phyloP scores from a whole-genome alignment of 2,329 filamentous ascomycete species.

The Nigrospora oryzae region DNA sequence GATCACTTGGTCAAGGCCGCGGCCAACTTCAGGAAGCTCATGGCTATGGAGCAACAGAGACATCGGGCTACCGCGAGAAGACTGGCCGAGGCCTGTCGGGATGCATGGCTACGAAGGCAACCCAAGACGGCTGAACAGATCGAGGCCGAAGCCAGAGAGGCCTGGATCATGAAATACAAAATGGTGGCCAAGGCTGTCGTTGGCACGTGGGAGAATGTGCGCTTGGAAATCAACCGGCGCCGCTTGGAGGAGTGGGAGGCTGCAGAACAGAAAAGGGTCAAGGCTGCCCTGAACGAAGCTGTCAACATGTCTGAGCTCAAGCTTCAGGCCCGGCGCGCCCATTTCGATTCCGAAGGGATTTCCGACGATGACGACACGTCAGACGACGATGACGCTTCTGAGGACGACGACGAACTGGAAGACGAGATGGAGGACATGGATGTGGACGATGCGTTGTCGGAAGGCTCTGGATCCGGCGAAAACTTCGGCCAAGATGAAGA shows the following conservation, averaged over 20 bases:
- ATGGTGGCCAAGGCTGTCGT: constrained; percentile 52
- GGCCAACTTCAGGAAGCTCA: constrained; percentile 69
- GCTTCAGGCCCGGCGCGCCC: constrained; percentile 50
- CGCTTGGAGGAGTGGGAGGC: constrained; percentile 56
- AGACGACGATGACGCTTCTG: constrained; percentile 30
- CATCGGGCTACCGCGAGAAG: constrained; percentile 73
- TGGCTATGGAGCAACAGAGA: constrained; percentile 68
- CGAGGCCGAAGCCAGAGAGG: constrained; percentile 64
- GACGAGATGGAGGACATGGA: constrained; percentile 34
- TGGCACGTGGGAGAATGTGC: constrained; percentile 58
- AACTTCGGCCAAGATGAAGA: constrained; percentile 35
- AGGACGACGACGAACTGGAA: constrained; percentile 38
- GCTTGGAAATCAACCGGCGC: constrained; percentile 49
- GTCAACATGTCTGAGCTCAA: constrained; percentile 64
- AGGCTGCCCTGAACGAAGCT: constrained; percentile 63
- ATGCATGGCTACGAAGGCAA: constrained; percentile 65
- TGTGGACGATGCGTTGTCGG: constrained; percentile 31
- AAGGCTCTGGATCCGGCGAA: constrained; percentile 24
- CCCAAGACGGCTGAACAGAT: constrained; percentile 75
- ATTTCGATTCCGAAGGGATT: constrained; percentile 41
- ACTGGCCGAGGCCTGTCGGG: constrained; percentile 68
- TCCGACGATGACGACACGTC: constrained; percentile 30
- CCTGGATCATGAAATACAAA: constrained; percentile 61
- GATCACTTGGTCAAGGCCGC: constrained; percentile 80
- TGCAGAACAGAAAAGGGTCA: constrained; percentile 54